phyloP scores from a whole-genome alignment of 148 eudicot species.

The Camellia sinensis region DNA sequence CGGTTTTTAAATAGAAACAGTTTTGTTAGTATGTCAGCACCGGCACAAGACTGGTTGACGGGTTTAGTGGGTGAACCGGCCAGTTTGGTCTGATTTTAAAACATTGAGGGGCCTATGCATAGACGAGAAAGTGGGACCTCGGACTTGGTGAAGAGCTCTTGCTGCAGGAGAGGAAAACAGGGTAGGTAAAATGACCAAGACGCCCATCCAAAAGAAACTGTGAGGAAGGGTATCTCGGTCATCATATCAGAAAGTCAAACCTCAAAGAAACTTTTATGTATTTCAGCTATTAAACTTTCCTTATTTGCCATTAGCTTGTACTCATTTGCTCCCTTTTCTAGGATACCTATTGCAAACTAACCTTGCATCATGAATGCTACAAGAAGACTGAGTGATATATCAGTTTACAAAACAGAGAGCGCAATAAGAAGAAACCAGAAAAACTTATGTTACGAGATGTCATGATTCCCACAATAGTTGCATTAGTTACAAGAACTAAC shows the following conservation, averaged over 20 bases:
- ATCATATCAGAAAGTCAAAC: neutral
- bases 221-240: neutral
- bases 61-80: no score
- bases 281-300: neutral
- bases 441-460: neutral
- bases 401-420: neutral
- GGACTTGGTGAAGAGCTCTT: slow-evolving; percentile 2
- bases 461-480: neutral
- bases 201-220: slow-evolving; percentile 2
- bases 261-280: neutral
- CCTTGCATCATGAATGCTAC: neutral
- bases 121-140: neutral
- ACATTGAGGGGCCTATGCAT: neutral
- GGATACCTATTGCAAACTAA: neutral
- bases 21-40: no score
- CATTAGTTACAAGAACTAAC: neutral
- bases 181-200: neutral
- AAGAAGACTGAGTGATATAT: neutral
- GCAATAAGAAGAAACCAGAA: neutral
- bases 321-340: neutral
- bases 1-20: no score
- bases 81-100: no score
- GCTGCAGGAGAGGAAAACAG: neutral
- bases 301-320: neutral
- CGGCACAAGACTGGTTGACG: no score